Evolutionary conservation across 192 early-diverging fungal genomes (phyloP).

Genomic region (Coemansia sp.): DNA sequence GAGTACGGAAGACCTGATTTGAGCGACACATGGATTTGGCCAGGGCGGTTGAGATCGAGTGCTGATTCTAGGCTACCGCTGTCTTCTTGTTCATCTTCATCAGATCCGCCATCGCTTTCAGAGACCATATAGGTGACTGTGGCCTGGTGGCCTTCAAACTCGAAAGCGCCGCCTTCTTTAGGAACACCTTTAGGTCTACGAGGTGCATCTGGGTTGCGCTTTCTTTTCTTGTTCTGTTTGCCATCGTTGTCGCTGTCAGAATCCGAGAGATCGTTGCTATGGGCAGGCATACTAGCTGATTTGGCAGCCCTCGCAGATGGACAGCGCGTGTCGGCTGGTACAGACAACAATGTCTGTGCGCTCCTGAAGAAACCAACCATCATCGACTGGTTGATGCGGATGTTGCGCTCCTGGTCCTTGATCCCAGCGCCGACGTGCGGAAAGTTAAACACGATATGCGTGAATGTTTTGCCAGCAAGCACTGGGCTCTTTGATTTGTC

Average conservation of each 20-base stretch:
- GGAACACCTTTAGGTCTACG: neutral
- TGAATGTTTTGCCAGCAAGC: conserved; percentile 50
- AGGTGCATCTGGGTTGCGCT: conserved; percentile 1
- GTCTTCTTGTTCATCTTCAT: neutral
- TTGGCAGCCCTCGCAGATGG: neutral
- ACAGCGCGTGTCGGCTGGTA: conserved; percentile 1
- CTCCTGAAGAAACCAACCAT: conserved; percentile 65
- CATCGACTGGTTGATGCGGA: conserved; percentile 74
- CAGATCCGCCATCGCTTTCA: neutral
- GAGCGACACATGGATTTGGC: conserved; percentile 80
- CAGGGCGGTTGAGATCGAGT: conserved; percentile 21
- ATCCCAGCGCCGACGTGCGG: conserved; percentile 91
- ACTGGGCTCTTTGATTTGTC: conserved; percentile 40
- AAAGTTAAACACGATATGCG: conserved; percentile 93
- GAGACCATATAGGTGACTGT: conserved; percentile 18
- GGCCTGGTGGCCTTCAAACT: conserved; percentile 44
- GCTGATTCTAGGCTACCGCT: conserved; percentile 14
- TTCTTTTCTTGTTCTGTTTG: conserved; percentile 5
- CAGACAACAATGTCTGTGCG: conserved; percentile 56
- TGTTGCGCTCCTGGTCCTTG: conserved; percentile 89
- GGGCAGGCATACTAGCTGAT: neutral
- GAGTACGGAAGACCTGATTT: conserved; percentile 88
- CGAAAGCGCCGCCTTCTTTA: conserved; percentile 10
- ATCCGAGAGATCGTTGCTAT: neutral
- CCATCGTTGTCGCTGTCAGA: neutral